These are phyloP conservation scores for Kingdonia uniflora DNA, from an alignment of 164 flowering plant species.

Conservation along the genomic window DNA sequence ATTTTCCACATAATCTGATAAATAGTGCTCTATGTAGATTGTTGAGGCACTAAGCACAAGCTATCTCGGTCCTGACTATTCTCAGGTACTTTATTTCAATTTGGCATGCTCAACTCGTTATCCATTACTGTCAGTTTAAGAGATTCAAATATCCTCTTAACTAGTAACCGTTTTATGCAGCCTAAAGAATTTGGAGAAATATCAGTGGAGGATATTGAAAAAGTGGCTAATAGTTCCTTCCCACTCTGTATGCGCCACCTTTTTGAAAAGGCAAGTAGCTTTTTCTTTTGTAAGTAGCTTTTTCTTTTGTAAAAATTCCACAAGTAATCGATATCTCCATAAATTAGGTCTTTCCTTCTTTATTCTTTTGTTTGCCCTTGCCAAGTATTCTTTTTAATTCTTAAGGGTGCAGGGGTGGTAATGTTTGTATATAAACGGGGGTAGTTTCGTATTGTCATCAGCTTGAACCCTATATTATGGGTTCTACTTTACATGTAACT, in stretches of 20 bases:
- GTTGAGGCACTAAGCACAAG: slow-evolving; percentile 77
- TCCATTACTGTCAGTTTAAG: neutral
- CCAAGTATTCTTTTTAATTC: no score
- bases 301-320: no score
- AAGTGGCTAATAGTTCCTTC: slow-evolving; percentile 70
- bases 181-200: slow-evolving; percentile 61
- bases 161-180: slow-evolving; percentile 25
- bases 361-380: no score
- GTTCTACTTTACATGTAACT: no score
- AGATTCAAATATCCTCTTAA: slow-evolving; percentile 4
- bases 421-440: no score
- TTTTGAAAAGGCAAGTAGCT: slow-evolving; percentile 58
- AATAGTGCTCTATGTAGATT: slow-evolving; percentile 32
- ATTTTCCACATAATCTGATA: slow-evolving; percentile 1
- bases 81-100: slow-evolving; percentile 47
- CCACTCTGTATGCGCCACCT: slow-evolving; percentile 94
- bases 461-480: no score
- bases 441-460: no score
- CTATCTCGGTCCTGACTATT: slow-evolving; percentile 91
- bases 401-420: no score
- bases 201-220: slow-evolving; percentile 73
- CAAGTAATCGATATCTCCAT: no score
- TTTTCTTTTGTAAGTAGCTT: neutral
- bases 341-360: no score
- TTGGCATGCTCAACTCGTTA: slow-evolving; percentile 4